Evolutionary conservation across 2,329 filamentous ascomycete genomes (phyloP), one percentile per base, ranked within the genome.

Genomic region (Fusarium hainanense): DNA sequence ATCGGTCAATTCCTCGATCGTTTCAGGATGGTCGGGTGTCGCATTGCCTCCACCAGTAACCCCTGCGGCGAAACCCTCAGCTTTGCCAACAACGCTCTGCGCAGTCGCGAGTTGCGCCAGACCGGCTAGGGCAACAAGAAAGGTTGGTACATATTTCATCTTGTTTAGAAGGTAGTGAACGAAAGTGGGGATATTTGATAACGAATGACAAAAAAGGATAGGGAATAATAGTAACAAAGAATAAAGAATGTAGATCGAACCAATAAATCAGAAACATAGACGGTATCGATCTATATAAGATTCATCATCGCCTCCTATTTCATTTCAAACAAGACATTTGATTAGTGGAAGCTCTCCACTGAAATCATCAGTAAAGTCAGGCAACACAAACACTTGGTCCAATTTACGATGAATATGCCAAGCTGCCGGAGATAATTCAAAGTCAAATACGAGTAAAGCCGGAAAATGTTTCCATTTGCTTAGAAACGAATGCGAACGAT

Each of bases 21-120:
- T 85, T 16, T 75, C 79, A 9, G 87, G 88, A 68, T 87, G 85
- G 12, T 85, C 85, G n/a, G 86, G 77, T 2, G 32, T 41, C 4
- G 85, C 87, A 63, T 73, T 81, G 55, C 49, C 49, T 14, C 49
- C 49, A 7, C 49, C 49, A 28, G 49, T 51, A 16, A 51, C 49
- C 3, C 49, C 49, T 3, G 32, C n/a, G 28, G 49, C 49, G n/a
- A 51, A 51, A 14, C 49, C 49, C 6, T 51, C 49, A 4, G 49
- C 49, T 18, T 37, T 40, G 4, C 49, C 49, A 10, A 40, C 23
- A n/a, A 51, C 49, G 23, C 27, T 43, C 16, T 43, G 41, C 8
- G 41, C 20, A 25, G 27, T 20, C 16, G n/a, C n/a, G 18, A 48
- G 27, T 7, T 32, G 46, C 27, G 14, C 46, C 8, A 48, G 46